A percentile compares a stretch with the other conserved stretches of the same genome.
phyloP scores from a whole-genome alignment of 768 basidiomycete genomes.

The Cyclocybe aegerita region DNA sequence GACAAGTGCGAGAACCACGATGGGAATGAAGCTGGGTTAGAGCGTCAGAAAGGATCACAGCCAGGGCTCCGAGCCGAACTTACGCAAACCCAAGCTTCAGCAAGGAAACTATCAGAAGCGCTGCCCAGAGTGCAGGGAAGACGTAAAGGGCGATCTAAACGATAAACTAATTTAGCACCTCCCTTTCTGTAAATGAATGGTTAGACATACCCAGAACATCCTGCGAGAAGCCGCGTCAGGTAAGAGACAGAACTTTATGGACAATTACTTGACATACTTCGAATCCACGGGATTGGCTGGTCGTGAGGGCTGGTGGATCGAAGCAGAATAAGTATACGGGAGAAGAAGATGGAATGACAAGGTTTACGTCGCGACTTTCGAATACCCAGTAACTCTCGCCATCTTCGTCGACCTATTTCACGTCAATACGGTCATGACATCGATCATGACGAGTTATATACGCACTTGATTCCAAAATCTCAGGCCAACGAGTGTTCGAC shows the following conservation, averaged over 20 bases:
- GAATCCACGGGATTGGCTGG: conserved; percentile 89
- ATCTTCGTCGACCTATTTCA: conserved; percentile 83
- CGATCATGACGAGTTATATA: background rate
- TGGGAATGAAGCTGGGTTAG: conserved; percentile 82
- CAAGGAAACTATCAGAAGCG: conserved; percentile 84
- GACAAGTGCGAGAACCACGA: conserved; percentile 89
- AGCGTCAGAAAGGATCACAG: conserved; percentile 6
- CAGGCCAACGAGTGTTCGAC: conserved; percentile 89
- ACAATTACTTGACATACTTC: conserved; percentile 48
- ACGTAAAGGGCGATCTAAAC: conserved; percentile 81
- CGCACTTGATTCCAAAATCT: conserved; percentile 95
- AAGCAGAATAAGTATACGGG: conserved; percentile 2
- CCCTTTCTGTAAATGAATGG: background rate
- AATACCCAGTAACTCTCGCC: conserved; percentile 98
- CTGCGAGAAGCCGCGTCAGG: conserved; percentile 35
- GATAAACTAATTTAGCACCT: conserved; percentile 4
- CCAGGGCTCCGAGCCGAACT: conserved; percentile 26
- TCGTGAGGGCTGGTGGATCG: conserved; percentile 66
- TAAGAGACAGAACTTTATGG: background rate
- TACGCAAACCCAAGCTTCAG: conserved; percentile 88
- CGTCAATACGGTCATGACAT: background rate
- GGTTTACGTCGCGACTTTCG: conserved; percentile 88
- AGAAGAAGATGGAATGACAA: background rate
- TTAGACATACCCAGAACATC: conserved; percentile 83
- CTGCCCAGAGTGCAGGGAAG: conserved; percentile 87